Evolutionary conservation across 257 asterid genomes (phyloP), one percentile per base, ranked within the genome.

Genomic region (Salvia rosmarinus): DNA sequence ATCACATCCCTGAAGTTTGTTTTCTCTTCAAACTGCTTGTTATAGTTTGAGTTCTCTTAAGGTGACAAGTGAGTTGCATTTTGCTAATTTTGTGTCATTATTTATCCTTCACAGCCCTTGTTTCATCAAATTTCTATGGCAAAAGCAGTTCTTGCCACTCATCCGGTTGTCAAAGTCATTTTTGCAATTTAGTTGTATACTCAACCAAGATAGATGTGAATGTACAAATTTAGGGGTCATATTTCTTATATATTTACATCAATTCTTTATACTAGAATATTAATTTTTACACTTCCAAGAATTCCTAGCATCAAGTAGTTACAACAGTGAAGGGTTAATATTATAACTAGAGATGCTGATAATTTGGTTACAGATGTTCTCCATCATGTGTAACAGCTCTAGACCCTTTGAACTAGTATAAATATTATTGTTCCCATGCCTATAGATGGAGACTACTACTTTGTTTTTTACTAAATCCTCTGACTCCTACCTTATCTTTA

Each of bases 401-500:
- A 46, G 2, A n/a, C 55, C 19, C 11, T 49, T 44, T 13, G 12
- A 44, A 12, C 17, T n/a, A 44, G 17, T 54, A n/a, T 37, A 71
- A 46, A 46, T 44, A 71, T 13, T 62, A 39, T 52, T 52, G 4
- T 64, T 40, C 43, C 58, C 67, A 63, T 52, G 9, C 60, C 55
- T 61, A 42, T 64, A 67, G 2, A 58, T 44, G 39, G 32, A 58
- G 70, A 42, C 49, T 34, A 49, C 35, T 14, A 37, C 1, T 17
- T 64, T 64, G 69, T 57, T 67, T 47, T n/a, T 49, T 68, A 11
- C 19, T 8, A 39, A 35, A 44, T 21, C 54, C 57, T 58, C 11
- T 59, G 74, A 67, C 67, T 68, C 79, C 54, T 25, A 68, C 50
- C 75, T 75, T 58, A 75, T 75, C 70, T 60, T 13, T 57, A 52